phyloP scores from a whole-genome alignment of 2,329 filamentous ascomycete genomes.

The Ceratocystis cubensis region DNA sequence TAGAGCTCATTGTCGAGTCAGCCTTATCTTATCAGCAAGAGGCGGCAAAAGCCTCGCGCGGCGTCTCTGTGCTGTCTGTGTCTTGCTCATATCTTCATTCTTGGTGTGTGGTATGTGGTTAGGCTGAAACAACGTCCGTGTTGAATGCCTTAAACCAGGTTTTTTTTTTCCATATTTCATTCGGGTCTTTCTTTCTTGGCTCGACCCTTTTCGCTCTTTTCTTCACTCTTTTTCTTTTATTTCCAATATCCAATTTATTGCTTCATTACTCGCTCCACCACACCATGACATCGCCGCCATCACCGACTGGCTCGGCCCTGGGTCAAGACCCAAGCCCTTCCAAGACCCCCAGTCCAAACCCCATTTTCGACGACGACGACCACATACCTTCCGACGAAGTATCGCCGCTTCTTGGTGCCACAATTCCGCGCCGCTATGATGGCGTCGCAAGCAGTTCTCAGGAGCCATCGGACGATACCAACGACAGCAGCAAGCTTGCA shows the following conservation, averaged over 20 bases:
- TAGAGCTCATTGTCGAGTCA: background rate
- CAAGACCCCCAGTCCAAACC: slow-evolving; percentile 2
- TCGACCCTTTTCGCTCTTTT: background rate
- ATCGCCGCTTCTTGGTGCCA: slow-evolving; percentile 40
- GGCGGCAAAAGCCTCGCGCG: background rate
- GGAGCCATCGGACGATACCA: slow-evolving; percentile 19
- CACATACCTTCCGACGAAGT: slow-evolving; percentile 31
- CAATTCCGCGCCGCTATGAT: slow-evolving; percentile 31
- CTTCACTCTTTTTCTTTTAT: background rate
- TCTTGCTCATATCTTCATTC: background rate
- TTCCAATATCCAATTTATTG: background rate
- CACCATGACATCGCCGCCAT: slow-evolving; percentile 2
- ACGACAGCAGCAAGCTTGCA: slow-evolving; percentile 18
- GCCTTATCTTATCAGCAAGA: slow-evolving; percentile 6
- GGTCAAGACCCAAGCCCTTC: background rate
- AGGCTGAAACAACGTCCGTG: slow-evolving; percentile 10
- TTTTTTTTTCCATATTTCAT: background rate
- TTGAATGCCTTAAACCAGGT: background rate
- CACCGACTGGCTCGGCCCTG: background rate
- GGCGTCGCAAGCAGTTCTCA: slow-evolving; percentile 28
- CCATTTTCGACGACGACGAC: slow-evolving; percentile 25
- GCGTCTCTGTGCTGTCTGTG: slow-evolving; percentile 1
- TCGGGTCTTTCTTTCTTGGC: background rate
- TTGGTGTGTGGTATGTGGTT: background rate
- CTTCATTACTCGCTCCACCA: background rate